Conservation (phyloP, 169 alveolate species). For the Plasmodium ovale region DNA sequence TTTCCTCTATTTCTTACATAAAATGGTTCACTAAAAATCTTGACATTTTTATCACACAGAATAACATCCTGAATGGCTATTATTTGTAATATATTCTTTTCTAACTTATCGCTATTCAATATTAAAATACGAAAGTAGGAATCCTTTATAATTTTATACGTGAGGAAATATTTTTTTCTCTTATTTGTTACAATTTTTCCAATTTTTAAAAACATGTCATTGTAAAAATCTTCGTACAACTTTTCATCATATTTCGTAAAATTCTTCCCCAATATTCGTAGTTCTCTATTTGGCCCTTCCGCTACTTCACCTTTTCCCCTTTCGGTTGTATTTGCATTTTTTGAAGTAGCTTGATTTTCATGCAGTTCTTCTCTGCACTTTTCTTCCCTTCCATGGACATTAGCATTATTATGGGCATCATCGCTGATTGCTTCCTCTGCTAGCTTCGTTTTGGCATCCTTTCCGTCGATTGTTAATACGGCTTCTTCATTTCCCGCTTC, state of each 20-base stretch:
- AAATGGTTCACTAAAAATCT: conserved; percentile 50
- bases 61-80: conserved; percentile 67
- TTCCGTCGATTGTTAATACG: not conserved
- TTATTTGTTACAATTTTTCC: conserved; percentile 70
- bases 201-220: conserved; percentile 44
- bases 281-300: conserved; percentile 33
- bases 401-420: not conserved
- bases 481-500: not conserved
- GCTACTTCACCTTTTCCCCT: conserved; percentile 5
- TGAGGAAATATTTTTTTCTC: conserved; percentile 59
- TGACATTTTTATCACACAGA: conserved; percentile 60
- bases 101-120: conserved; percentile 51
- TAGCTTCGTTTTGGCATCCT: not conserved
- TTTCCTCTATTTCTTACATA: conserved; percentile 49
- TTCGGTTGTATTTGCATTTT: not conserved
- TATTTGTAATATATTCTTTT: conserved; percentile 50
- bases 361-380: not conserved
- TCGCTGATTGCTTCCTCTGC: not conserved
- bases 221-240: conserved; percentile 21
- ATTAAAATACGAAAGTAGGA: conserved; percentile 62
- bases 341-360: not conserved
- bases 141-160: conserved; percentile 60
- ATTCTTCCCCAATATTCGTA: conserved; percentile 10
- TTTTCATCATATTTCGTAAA: conserved; percentile 51
- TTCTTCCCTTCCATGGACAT: not conserved